These are phyloP conservation scores for Cercophora samala DNA, from an alignment of 495 filamentous ascomycete genomes.

Conservation along the genomic window DNA sequence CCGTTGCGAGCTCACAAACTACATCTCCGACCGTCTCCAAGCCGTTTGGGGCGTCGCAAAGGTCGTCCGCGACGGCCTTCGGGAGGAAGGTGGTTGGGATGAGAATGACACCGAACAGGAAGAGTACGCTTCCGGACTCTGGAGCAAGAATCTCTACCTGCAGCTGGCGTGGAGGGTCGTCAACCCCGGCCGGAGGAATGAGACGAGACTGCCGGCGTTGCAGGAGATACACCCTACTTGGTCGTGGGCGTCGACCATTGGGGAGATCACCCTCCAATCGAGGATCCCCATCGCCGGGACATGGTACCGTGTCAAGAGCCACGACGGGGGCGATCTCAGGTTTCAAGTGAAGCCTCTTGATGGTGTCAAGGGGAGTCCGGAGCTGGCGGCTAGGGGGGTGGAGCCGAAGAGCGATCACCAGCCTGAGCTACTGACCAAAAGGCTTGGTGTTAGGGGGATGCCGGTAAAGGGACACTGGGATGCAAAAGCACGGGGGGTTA, in stretches of 20 bases:
- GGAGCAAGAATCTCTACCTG: conserved; percentile 8
- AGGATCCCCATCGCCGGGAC: background rate
- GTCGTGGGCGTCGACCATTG: conserved; percentile 11
- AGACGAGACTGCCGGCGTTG: background rate
- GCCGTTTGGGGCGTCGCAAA: conserved; percentile 24
- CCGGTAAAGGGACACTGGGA: too few species aligned
- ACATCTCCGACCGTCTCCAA: conserved; percentile 10
- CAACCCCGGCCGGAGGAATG: background rate
- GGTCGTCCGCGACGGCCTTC: conserved; percentile 5
- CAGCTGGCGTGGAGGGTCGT: conserved; percentile 19
- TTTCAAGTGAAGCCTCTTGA: background rate
- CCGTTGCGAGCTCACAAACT: conserved; percentile 10
- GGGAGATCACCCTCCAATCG: background rate
- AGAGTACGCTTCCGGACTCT: conserved; percentile 16
- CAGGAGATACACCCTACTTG: conserved; percentile 4
- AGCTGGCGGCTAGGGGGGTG: background rate
- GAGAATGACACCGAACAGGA: conserved; percentile 11
- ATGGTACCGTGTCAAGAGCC: background rate
- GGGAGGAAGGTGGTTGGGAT: conserved; percentile 2
- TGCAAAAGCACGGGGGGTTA: background rate
- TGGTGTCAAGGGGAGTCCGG: background rate
- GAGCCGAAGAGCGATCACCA: background rate
- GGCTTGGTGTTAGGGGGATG: too few species aligned
- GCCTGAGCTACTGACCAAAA: background rate
- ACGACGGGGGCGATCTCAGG: background rate